Evolutionary conservation across 2,329 filamentous ascomycete species (phyloP).

Genomic region (Hypomyces rosellus): DNA sequence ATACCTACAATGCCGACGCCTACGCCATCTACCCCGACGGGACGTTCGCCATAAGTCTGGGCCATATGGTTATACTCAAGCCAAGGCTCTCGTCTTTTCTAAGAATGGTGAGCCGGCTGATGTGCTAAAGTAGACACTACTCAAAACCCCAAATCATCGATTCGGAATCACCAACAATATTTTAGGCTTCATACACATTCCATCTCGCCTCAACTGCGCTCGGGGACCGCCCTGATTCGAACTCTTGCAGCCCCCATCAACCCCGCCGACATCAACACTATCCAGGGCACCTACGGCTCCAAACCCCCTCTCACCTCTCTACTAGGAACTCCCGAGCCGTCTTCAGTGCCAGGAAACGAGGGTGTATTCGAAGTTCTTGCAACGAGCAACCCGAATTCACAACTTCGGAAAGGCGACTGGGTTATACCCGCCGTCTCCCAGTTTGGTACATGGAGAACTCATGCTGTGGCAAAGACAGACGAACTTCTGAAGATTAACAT

Average conservation of each 20-base stretch:
- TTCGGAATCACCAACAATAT: background rate
- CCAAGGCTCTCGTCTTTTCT: constrained; percentile 72
- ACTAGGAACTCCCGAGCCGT: constrained; percentile 70
- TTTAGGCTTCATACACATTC: constrained; percentile 64
- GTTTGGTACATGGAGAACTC: constrained; percentile 92
- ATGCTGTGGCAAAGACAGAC: constrained; percentile 58
- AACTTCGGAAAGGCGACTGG: constrained; percentile 75
- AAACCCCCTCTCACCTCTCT: constrained; percentile 70
- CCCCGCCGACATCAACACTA: constrained; percentile 95
- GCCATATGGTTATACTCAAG: constrained; percentile 75
- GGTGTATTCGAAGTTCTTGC: constrained; percentile 86
- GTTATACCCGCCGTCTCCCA: constrained; percentile 79
- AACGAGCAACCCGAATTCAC: constrained; percentile 49
- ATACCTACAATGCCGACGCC: background rate
- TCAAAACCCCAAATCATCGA: background rate
- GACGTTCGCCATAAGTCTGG: constrained; percentile 47
- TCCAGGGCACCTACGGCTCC: constrained; percentile 91
- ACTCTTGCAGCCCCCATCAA: constrained; percentile 91
- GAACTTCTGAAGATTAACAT: constrained; percentile 65
- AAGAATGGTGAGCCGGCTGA: constrained; percentile 69
- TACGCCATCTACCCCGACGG: constrained; percentile 17
- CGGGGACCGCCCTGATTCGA: constrained; percentile 64
- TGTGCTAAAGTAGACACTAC: constrained; percentile 50
- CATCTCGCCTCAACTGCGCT: constrained; percentile 66
- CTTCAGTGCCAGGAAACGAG: constrained; percentile 82